Evolutionary conservation across 371 early-diverging fungal species (phyloP).

Genomic region (Smittium culicis): DNA sequence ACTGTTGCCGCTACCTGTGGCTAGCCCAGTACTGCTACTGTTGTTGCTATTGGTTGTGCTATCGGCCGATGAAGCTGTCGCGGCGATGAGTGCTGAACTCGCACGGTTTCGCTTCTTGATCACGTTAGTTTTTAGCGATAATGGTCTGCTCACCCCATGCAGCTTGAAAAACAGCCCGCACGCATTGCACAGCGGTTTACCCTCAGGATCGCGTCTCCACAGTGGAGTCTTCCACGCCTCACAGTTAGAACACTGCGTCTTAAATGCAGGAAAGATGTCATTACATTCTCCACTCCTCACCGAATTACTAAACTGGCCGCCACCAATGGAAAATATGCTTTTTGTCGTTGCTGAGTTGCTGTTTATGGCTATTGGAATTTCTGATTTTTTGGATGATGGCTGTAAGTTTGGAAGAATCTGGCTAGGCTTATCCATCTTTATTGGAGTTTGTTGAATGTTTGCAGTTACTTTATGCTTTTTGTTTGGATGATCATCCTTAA

Average conservation of each 20-base stretch:
- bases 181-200: slow-evolving; percentile 84
- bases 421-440: not conserved
- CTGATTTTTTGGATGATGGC: not conserved
- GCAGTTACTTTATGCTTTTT: not conserved
- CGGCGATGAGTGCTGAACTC: slow-evolving; percentile 14
- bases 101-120: slow-evolving; percentile 71
- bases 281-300: not conserved
- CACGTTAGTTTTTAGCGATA: slow-evolving; percentile 66
- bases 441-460: not conserved
- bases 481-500: not conserved
- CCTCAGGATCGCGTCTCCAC: slow-evolving; percentile 84
- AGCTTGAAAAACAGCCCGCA: slow-evolving; percentile 75
- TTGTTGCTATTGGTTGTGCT: too few species aligned
- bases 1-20: too few species aligned
- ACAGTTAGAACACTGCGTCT: slow-evolving; percentile 66
- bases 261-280: not conserved
- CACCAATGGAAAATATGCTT: not conserved
- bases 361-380: not conserved
- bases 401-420: not conserved
- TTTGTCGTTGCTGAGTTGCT: not conserved
- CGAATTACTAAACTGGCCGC: not conserved
- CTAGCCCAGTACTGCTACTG: too few species aligned
- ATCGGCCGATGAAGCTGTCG: too few species aligned
- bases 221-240: slow-evolving; percentile 80
- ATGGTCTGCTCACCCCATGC: slow-evolving; percentile 34